Evolutionary conservation across 306 rosid species (phyloP).

Genomic region (Lagenaria siceraria): DNA sequence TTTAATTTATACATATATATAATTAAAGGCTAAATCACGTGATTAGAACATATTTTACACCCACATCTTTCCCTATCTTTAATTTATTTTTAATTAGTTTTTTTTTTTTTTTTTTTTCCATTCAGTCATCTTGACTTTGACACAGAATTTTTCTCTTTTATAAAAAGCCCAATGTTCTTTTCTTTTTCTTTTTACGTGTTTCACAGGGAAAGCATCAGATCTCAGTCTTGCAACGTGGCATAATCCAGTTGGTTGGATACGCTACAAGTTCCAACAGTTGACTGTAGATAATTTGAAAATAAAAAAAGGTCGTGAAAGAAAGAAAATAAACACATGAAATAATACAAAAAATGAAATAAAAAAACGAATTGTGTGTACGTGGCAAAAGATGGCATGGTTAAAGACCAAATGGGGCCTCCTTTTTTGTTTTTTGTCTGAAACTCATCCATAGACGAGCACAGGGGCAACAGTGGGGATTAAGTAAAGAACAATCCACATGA

Average conservation of each 20-base stretch:
- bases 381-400: background rate
- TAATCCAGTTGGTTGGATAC: background rate
- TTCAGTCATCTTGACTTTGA: background rate
- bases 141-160: background rate
- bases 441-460: background rate
- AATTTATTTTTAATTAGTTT: background rate
- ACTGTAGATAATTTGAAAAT: background rate
- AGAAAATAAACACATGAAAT: background rate
- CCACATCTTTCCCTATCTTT: background rate
- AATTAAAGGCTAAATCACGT: background rate
- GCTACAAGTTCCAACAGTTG: background rate
- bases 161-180: background rate
- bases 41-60: background rate
- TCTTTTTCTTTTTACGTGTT: background rate
- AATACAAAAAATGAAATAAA: background rate
- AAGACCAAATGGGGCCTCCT: background rate
- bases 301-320: background rate
- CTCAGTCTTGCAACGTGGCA: background rate
- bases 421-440: background rate
- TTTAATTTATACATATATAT: background rate
- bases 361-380: background rate
- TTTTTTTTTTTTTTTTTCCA: too few relatives aligned
- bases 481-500: background rate
- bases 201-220: background rate
- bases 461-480: background rate